phyloP scores from a whole-genome alignment of 768 basidiomycete genomes.

The Mycena alexandri region DNA sequence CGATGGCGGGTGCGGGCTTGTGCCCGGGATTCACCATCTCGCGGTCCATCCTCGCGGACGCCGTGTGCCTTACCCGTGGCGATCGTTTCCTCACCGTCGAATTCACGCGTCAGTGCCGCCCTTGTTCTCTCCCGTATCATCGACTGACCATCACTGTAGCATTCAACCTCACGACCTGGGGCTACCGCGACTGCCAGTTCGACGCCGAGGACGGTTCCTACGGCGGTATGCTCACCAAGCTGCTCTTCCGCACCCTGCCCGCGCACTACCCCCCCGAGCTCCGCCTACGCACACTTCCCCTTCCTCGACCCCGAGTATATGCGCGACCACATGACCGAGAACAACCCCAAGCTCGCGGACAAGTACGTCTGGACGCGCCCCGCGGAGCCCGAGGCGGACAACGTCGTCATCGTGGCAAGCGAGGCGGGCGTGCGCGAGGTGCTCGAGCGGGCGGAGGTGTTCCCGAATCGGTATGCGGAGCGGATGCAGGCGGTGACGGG shows the following conservation, averaged over 20 bases:
- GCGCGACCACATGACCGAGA: slow-evolving; percentile 53
- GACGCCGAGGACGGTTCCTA: slow-evolving; percentile 76
- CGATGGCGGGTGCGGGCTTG: slow-evolving; percentile 77
- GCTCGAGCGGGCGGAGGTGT: slow-evolving; percentile 44
- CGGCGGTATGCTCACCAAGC: slow-evolving; percentile 80
- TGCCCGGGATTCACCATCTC: slow-evolving; percentile 90
- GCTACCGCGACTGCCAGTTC: slow-evolving; percentile 77
- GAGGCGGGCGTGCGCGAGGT: slow-evolving; percentile 52
- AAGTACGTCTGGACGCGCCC: slow-evolving; percentile 77
- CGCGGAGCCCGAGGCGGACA: slow-evolving; percentile 35
- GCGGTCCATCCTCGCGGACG: slow-evolving; percentile 86
- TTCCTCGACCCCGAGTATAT: slow-evolving; percentile 74
- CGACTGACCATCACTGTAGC: slow-evolving; percentile 53
- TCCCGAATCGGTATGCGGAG: slow-evolving; percentile 49
- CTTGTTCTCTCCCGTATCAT: neutral
- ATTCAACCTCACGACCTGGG: slow-evolving; percentile 83
- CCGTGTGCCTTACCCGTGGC: slow-evolving; percentile 80
- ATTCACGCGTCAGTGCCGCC: slow-evolving; percentile 72
- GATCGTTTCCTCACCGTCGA: slow-evolving; percentile 86
- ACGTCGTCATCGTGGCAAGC: slow-evolving; percentile 44
- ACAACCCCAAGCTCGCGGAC: slow-evolving; percentile 45
- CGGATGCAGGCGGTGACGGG: slow-evolving; percentile 49
- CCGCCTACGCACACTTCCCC: slow-evolving; percentile 84
- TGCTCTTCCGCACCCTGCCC: slow-evolving; percentile 81
- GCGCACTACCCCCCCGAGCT: slow-evolving; percentile 73